Percentiles rank a stretch among this genome's conserved stretches.
Conservation (phyloP, 1,284 basidiomycete species). For the Heterobasidion annosum region DNA sequence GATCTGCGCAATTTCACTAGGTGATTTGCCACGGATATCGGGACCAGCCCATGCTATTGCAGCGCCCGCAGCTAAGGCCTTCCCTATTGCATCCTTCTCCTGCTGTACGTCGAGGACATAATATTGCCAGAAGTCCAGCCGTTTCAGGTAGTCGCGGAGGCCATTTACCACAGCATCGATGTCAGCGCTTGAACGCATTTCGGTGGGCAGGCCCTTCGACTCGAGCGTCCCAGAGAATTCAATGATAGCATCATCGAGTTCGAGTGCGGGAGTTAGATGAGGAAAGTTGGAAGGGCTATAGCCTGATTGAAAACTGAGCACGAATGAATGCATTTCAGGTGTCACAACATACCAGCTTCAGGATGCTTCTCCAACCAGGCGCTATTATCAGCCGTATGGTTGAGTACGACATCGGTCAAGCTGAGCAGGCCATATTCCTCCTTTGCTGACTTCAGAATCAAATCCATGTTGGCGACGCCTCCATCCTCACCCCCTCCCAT, state of each 20-base stretch:
- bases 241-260: conserved; percentile 79
- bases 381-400: conserved; percentile 91
- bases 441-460: conserved; percentile 59
- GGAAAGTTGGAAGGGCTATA: conserved; percentile 86
- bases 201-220: conserved; percentile 63
- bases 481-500: conserved; percentile 37
- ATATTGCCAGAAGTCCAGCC: conserved; percentile 81
- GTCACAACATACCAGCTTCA: conserved; percentile 64
- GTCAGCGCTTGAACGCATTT: conserved; percentile 57
- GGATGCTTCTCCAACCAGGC: conserved; percentile 89
- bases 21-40: conserved; percentile 45
- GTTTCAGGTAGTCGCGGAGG: conserved; percentile 54
- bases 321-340: background rate
- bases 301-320: conserved; percentile 33
- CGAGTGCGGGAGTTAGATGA: conserved; percentile 81
- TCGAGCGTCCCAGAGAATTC: conserved; percentile 66
- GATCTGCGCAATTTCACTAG: conserved; percentile 63
- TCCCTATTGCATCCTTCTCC: conserved; percentile 46
- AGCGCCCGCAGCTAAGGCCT: conserved; percentile 36
- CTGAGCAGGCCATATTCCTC: conserved; percentile 83
- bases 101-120: conserved; percentile 74
- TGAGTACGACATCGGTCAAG: conserved; percentile 90
- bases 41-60: conserved; percentile 48
- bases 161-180: conserved; percentile 57
- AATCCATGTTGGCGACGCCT: conserved; percentile 46